These are phyloP conservation scores for Cyclocybe cylindracea DNA, from an alignment of 768 basidiomycete genomes.

Conservation along the genomic window DNA sequence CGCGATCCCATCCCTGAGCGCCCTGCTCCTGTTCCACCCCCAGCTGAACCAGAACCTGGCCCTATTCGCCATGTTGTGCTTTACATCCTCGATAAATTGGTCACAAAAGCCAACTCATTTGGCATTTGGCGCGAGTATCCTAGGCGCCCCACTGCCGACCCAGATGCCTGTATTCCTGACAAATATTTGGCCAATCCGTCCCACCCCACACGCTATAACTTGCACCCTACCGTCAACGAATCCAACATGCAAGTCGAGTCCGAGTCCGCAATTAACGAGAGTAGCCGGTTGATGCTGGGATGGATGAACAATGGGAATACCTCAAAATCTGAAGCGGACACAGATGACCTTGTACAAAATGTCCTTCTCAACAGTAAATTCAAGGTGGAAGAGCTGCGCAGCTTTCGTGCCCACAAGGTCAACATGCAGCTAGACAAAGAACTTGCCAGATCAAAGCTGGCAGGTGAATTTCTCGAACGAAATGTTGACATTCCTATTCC, in stretches of 20 bases:
- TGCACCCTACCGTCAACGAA: conserved; percentile 11
- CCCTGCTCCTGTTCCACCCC: too few relatives aligned
- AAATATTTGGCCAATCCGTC: conserved; percentile 8
- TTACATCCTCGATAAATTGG: too few relatives aligned
- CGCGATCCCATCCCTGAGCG: too few relatives aligned
- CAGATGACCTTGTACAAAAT: conserved; percentile 14
- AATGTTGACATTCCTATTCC: too few relatives aligned
- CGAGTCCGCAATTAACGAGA: too few relatives aligned
- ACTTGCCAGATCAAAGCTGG: conserved; percentile 1
- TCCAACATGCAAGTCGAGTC: neutral
- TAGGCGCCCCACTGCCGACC: conserved; percentile 22
- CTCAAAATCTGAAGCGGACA: conserved; percentile 12
- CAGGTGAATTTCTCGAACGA: conserved; percentile 12
- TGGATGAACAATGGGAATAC: conserved; percentile 23
- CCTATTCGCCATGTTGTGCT: too few relatives aligned
- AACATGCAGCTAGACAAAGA: conserved; percentile 12
- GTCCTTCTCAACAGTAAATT: conserved; percentile 20
- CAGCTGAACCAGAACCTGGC: too few relatives aligned
- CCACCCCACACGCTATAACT: neutral
- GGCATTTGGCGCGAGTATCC: conserved; percentile 21
- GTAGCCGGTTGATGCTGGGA: too few relatives aligned
- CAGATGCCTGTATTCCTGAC: conserved; percentile 15
- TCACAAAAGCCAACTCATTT: conserved; percentile 20
- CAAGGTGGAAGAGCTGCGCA: conserved; percentile 5
- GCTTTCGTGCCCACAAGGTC: conserved; percentile 12